Base-by-base conservation (phyloP, 1,284 basidiomycete genomes). In the Leccinum subrobustum region DNA sequence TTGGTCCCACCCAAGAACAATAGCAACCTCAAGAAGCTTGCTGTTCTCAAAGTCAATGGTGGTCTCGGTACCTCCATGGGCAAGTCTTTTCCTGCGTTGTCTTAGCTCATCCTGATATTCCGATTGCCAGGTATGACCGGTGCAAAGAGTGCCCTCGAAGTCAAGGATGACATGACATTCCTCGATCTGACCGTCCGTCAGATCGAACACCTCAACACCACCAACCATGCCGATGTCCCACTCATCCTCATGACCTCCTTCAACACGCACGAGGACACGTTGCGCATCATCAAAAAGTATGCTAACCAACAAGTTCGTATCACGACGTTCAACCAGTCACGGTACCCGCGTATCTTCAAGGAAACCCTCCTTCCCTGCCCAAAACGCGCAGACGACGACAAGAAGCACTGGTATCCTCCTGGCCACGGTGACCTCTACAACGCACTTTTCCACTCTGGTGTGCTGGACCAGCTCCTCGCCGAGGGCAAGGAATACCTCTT, bases 241-340 rank as follows among this genome's bases (percentile, higher is more conserved):
- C 93, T 99, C 75, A 96, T 98, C 79, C 88, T 99, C 75, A 99
- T 99, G 96, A 98, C 97, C 74, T 98, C 95, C 65, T 98, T 99
- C 89, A 98, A 99, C 84, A 98, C 97, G 48, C 96, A 96, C 76
- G 95, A 96, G 58, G 95, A 97, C 76, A 97, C 95, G 54, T 85
- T 94, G 61, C 91, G 96, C 63, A 97, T 98, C 81, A 99, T 99
- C 81, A 97, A 98, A 79, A 99, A 99, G 81, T 99, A 99, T 79
- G 94, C 91, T 58, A 98, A 98, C 83, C 95, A 97, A 81, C 95
- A 96, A 76, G 86, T 97, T 70, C 90, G 93, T 76, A 95, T 96
- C 75, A 92, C 92, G 62, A 94, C 92, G 62, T 97, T 97, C 87
- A 98, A 99, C 81, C 97, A 99, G 82, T 97, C 95, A 29, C 88